Evolutionary conservation across 1,284 basidiomycete genomes (phyloP).

Genomic region (Apiotrichum sp.): DNA sequence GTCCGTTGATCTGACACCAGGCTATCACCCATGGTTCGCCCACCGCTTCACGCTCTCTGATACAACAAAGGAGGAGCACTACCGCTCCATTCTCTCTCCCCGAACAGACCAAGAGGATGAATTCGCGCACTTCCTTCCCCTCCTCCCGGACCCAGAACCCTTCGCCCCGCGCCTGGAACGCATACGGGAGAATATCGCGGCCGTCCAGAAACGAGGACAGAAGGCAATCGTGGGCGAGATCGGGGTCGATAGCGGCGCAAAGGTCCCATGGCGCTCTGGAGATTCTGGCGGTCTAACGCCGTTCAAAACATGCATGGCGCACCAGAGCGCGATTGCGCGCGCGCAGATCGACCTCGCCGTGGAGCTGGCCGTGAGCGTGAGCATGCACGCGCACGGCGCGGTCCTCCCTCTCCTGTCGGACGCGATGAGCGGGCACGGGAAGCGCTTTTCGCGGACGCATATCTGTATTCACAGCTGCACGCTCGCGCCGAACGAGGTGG

Average conservation of each 20-base stretch:
- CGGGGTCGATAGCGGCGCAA: conserved; percentile 47
- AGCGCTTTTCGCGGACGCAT: conserved; percentile 32
- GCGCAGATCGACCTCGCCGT: conserved; percentile 47
- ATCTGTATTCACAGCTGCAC: conserved; percentile 46
- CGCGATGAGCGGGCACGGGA: conserved; percentile 31
- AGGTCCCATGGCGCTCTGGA: conserved; percentile 34
- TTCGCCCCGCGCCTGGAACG: conserved; percentile 23
- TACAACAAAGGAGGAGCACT: conserved; percentile 42
- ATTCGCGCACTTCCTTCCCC: conserved; percentile 27
- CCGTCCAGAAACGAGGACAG: conserved; percentile 16
- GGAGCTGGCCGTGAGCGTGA: conserved; percentile 43
- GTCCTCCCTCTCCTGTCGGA: conserved; percentile 40
- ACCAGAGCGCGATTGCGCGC: conserved; percentile 44
- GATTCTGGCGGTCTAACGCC: conserved; percentile 32
- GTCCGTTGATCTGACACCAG: conserved; percentile 20
- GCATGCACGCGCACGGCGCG: conserved; percentile 46
- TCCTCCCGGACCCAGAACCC: conserved; percentile 37
- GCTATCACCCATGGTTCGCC: conserved; percentile 51
- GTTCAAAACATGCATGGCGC: conserved; percentile 45
- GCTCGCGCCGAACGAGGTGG: conserved; percentile 19
- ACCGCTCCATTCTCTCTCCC: conserved; percentile 40
- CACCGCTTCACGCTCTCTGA: conserved; percentile 43
- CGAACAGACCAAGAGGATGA: conserved; percentile 13
- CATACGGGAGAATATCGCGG: conserved; percentile 22
- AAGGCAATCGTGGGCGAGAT: conserved; percentile 49